These are phyloP conservation scores for Suhomyces taliae DNA, from an alignment of 1,139 yeast genomes.

Conservation along the genomic window DNA sequence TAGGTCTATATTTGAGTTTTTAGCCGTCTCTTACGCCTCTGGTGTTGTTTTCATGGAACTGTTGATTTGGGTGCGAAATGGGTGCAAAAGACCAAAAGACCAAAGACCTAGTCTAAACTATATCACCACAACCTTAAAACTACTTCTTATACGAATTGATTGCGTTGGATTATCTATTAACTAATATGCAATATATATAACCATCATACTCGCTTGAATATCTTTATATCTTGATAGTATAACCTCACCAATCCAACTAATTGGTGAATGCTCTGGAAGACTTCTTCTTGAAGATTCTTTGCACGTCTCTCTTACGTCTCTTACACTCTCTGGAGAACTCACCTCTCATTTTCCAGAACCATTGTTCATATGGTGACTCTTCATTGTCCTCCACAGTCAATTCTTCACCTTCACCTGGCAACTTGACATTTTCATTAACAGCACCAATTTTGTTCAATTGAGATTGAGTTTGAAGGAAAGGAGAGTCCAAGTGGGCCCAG, in stretches of 20 bases:
- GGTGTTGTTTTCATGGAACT: too few relatives aligned
- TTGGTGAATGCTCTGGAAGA: constrained; percentile 6
- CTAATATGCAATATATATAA: too few relatives aligned
- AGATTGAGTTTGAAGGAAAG: constrained; percentile 81
- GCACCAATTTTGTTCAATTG: constrained; percentile 64
- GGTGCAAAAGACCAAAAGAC: too few relatives aligned
- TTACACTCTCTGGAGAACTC: constrained; percentile 76
- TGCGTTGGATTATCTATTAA: too few relatives aligned
- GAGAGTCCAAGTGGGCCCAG: constrained; percentile 82
- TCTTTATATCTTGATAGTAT: background rate
- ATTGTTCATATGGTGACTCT: constrained; percentile 62
- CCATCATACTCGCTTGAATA: too few relatives aligned
- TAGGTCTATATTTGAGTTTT: too few relatives aligned
- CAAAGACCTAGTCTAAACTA: too few relatives aligned
- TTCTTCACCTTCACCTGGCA: constrained; percentile 39
- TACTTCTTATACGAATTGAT: too few relatives aligned
- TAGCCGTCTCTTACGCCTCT: too few relatives aligned
- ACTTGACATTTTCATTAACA: constrained; percentile 22
- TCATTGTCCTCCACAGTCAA: constrained; percentile 30
- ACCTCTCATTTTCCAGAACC: constrained; percentile 84
- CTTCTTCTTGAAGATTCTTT: constrained; percentile 56
- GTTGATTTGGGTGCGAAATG: too few relatives aligned
- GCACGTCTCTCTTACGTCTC: constrained; percentile 70
- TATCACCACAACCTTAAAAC: too few relatives aligned
- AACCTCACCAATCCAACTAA: background rate